Conservation (phyloP, 1,284 basidiomycete genomes). For the Austroboletus niveus region DNA sequence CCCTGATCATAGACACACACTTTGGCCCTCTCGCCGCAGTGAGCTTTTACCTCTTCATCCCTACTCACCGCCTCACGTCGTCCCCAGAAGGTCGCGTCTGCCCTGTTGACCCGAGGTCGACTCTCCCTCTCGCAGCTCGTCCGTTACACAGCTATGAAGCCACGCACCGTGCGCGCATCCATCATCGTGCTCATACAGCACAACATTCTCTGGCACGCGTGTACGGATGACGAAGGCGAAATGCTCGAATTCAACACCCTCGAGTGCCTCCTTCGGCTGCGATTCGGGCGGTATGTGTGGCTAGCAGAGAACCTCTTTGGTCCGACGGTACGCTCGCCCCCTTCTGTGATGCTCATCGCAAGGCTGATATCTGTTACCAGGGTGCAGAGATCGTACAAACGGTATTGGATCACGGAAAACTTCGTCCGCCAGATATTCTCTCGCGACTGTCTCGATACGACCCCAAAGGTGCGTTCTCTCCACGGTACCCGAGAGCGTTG, state of each 20-base stretch:
- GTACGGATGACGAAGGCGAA: conserved; percentile 71
- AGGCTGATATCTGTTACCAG: conserved; percentile 36
- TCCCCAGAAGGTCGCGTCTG: conserved; percentile 72
- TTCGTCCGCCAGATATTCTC: conserved; percentile 74
- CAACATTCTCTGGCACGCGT: conserved; percentile 84
- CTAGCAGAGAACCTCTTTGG: conserved; percentile 72
- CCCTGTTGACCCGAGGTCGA: conserved; percentile 83
- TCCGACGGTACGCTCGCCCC: conserved; percentile 52
- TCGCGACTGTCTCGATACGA: conserved; percentile 50
- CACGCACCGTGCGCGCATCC: conserved; percentile 68
- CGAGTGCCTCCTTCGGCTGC: conserved; percentile 75
- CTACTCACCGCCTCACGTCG: conserved; percentile 5
- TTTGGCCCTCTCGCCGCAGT: conserved; percentile 80
- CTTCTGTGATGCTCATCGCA: neutral
- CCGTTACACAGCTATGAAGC: conserved; percentile 57
- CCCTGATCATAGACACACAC: conserved; percentile 72
- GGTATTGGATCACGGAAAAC: conserved; percentile 84
- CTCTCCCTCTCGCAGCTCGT: conserved; percentile 72
- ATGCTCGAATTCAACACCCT: conserved; percentile 76
- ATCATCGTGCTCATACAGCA: conserved; percentile 90
- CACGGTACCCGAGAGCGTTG: neutral
- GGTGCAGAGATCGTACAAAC: conserved; percentile 72
- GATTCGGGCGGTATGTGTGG: conserved; percentile 81
- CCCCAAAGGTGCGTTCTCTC: conserved; percentile 51
- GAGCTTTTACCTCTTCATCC: conserved; percentile 27